Base-by-base conservation (phyloP, 352 stramenopile genomes). In the Blastocystis hominis region DNA sequence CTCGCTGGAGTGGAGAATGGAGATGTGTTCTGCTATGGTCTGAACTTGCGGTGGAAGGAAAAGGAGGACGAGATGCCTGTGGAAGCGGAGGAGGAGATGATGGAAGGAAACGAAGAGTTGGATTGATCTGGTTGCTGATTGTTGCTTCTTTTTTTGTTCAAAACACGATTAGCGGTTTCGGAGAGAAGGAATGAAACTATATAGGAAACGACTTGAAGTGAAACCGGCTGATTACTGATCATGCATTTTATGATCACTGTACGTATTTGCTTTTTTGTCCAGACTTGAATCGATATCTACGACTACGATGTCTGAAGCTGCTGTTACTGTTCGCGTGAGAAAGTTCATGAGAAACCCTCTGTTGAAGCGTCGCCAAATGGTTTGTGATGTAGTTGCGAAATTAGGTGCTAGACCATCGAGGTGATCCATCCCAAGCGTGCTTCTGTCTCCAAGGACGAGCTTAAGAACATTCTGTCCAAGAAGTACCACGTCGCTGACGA, bases 281-380 rank as follows among this genome's bases (percentile, higher is more conserved):
- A 64, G 44, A 40, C 47, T 84, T 84, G 47, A 44, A 84, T 84
- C 77, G 70, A 66, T 87, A 44, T n/a, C 46, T 13, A 86, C 30
- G 53, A 77, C 42, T 64, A 87, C 62, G 62, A 87, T 87, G 77
- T 75, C 77, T 87, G 77, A 87, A 75, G 66, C 62, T 78, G 77
- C 77, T 42, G 61, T 87, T 53, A 87, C 77, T 34, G 77, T 87
- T 34, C 77, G 77, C 77, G 66, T 78, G 62, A 75, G 66, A 75
- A 87, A 87, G 77, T 87, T 87, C 36, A 87, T 87, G 77, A 75
- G 77, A 75, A 87, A 87, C 63, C 77, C 77, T 40, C 77, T 87
- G 30, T 50, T 87, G 46, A 87, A 87, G 63, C 62, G 77, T 78
- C 77, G 77, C 34, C 77, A 53, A 72, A 79, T 70, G 77, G 77